These are phyloP conservation scores for Drechslera avenae DNA, from an alignment of 2,329 filamentous ascomycete genomes.

Conservation along the genomic window DNA sequence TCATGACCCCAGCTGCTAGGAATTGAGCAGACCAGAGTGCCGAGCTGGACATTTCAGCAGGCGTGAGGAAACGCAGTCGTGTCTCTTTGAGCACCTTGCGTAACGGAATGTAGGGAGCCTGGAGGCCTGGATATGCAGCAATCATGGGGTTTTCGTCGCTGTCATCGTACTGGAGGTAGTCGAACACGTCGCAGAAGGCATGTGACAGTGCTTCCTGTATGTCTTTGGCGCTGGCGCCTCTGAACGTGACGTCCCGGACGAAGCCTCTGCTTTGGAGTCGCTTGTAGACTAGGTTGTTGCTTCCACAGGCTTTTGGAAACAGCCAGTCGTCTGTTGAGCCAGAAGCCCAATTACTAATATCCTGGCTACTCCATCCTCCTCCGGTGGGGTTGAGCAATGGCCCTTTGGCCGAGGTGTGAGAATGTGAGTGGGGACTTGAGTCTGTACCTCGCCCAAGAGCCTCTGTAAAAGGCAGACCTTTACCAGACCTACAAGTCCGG, in stretches of 20 bases:
- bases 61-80: constrained; percentile 70
- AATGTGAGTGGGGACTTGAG: constrained; percentile 28
- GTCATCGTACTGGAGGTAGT: constrained; percentile 36
- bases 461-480: constrained; percentile 10
- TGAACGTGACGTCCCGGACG: constrained; percentile 67
- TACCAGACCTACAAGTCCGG: constrained; percentile 20
- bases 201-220: constrained; percentile 67
- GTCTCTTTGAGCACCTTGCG: constrained; percentile 77
- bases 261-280: constrained; percentile 77
- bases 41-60: constrained; percentile 74
- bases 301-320: constrained; percentile 69
- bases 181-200: constrained; percentile 64
- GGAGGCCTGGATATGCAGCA: constrained; percentile 60
- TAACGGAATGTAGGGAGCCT: constrained; percentile 73
- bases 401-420: constrained; percentile 15
- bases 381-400: constrained; percentile 41
- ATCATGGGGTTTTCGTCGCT: constrained; percentile 35
- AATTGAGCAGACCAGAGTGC: constrained; percentile 74
- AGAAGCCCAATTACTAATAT: constrained; percentile 57
- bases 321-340: constrained; percentile 62
- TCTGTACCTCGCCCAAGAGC: constrained; percentile 25
- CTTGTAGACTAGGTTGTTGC: constrained; percentile 67
- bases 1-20: constrained; percentile 71
- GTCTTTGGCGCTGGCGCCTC: constrained; percentile 68
- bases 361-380: constrained; percentile 56